Evolutionary conservation across 345 rosid genomes (phyloP).

Genomic region (Moricandia moricandioides): DNA sequence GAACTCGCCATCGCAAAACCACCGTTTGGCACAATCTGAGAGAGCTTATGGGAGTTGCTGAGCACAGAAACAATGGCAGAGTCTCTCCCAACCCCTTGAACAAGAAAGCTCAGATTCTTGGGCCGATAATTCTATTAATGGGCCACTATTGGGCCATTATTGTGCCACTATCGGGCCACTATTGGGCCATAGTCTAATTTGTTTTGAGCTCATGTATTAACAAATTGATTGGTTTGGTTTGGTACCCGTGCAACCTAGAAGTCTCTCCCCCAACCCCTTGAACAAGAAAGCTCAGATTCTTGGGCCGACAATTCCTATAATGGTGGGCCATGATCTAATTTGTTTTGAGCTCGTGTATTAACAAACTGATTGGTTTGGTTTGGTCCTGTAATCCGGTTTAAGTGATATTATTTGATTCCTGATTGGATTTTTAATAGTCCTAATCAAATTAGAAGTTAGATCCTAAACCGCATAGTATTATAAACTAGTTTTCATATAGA

Average conservation of each 20-base stretch:
- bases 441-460: not conserved
- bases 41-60: slow-evolving; percentile 23
- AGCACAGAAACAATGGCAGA: slow-evolving; percentile 11
- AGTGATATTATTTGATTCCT: not conserved
- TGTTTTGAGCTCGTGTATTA: not conserved
- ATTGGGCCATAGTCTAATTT: not conserved
- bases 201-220: not conserved
- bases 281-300: slow-evolving; percentile 40
- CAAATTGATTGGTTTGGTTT: not conserved
- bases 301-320: slow-evolving; percentile 7
- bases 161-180: too few species aligned
- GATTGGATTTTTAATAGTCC: too few species aligned
- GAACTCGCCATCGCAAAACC: slow-evolving; percentile 30
- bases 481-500: not conserved
- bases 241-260: too few species aligned
- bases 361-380: not conserved
- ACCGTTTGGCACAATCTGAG: not conserved
- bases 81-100: slow-evolving; percentile 35
- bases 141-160: slow-evolving; percentile 30
- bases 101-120: slow-evolving; percentile 39
- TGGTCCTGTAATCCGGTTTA: not conserved
- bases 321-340: slow-evolving; percentile 23
- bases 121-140: slow-evolving; percentile 11
- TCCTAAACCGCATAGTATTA: not conserved
- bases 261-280: slow-evolving; percentile 35